Evolutionary conservation across 1,139 yeast genomes (phyloP), one percentile per base, ranked within the genome.

Genomic region (Pichia sp.): DNA sequence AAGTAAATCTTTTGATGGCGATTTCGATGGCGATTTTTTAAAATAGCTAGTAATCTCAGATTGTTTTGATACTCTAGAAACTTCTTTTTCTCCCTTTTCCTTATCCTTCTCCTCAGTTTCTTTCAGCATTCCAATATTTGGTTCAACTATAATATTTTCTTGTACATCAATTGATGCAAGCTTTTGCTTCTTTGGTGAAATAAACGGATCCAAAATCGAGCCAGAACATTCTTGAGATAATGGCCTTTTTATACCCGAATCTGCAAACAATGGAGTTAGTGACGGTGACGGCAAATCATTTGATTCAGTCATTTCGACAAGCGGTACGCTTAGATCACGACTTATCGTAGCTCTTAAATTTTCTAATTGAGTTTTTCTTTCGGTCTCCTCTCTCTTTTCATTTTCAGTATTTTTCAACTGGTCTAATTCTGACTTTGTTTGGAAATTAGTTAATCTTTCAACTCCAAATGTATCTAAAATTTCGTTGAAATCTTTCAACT

Each of bases 1-100:
- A 18, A 18, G 18, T 18, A 18, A 18, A 18, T 18, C 18, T 18
- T 18, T 18, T 18, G 18, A 18, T 18, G 18, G 18, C 18, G 18
- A 18, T 25, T 44, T 42, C 34, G 29, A 18, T 3, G 55, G 53
- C 1, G 55, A 48, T 5, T 41, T n/a, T 18, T 42, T 48, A 26
- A 53, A 52, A 37, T 50, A 52, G 8, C 40, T 47, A 2, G 56
- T 50, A 4, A 52, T 43, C 8, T n/a, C 34, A 3, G 50, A 30
- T 39, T 53, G 55, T 9, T 34, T 40, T 3, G 9, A n/a, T 27
- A 18, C 18, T 18, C 18, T 18, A 18, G 18, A 18, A 18, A 18
- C 18, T 18, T 18, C 18, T 18, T 18, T 18, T 18, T 18, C 18
- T 18, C 18, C 18, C 18, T 18, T 18, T 18, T 18, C 18, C 18